These are phyloP conservation scores for Blastobotrys attinorum DNA, from an alignment of 805 yeast species.

Conservation along the genomic window DNA sequence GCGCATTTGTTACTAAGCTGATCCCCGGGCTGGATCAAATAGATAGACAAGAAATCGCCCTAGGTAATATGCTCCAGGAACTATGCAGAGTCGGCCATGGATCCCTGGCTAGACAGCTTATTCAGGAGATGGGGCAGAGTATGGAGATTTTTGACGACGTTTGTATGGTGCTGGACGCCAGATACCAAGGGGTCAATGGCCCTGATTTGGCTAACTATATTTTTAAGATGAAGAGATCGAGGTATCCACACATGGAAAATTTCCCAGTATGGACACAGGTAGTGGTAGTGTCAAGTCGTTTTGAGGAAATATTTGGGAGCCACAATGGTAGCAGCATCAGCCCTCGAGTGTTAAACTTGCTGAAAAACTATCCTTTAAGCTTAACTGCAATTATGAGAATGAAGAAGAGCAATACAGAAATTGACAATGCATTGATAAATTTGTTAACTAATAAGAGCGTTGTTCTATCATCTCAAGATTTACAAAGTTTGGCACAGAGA, in stretches of 20 bases:
- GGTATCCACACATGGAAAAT: neutral
- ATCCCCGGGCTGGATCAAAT: constrained; percentile 9
- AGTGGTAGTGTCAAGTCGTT: too few species aligned
- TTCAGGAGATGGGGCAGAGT: constrained; percentile 7
- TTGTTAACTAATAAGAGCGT: too few species aligned
- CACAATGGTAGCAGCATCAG: too few species aligned
- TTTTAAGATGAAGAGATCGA: neutral
- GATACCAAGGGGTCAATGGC: neutral
- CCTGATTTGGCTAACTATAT: neutral
- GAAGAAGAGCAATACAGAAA: too few species aligned
- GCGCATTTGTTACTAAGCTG: constrained; percentile 12
- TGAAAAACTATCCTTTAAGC: too few species aligned
- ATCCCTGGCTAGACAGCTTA: constrained; percentile 16
- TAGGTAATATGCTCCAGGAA: constrained; percentile 12
- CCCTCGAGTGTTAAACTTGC: too few species aligned
- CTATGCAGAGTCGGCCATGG: constrained; percentile 11
- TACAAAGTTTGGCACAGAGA: too few species aligned
- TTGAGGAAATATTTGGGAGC: too few species aligned
- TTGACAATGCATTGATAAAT: too few species aligned
- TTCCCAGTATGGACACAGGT: neutral
- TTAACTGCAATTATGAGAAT: too few species aligned
- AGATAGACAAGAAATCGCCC: constrained; percentile 12
- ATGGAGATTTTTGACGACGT: neutral
- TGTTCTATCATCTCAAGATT: too few species aligned
- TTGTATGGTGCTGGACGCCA: neutral